Conservation (phyloP, 495 filamentous ascomycete species). For the Beverwykella pulmonaria region DNA sequence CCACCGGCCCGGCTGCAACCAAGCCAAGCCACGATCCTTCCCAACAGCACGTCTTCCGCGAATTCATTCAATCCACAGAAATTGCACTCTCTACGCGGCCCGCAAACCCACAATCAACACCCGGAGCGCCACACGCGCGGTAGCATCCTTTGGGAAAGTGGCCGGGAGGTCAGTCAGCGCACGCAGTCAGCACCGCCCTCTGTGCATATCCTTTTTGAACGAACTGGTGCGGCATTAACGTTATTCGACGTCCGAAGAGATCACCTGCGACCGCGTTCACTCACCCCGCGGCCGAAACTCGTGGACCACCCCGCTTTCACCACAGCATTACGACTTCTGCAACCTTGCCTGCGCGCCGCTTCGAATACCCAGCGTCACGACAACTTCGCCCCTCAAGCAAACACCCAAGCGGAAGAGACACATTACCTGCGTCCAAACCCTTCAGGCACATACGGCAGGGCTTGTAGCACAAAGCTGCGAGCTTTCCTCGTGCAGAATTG, state of each 20-base stretch:
- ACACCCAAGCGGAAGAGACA: too few species aligned
- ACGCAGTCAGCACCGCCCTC: background rate
- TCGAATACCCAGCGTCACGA: too few species aligned
- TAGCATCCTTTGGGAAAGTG: background rate
- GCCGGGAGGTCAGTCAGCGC: background rate
- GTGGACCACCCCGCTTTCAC: background rate
- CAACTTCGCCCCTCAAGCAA: too few species aligned
- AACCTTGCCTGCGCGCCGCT: background rate
- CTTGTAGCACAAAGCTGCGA: too few species aligned
- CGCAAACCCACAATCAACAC: background rate
- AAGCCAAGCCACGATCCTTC: too few species aligned
- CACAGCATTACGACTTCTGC: background rate
- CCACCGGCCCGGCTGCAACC: too few species aligned
- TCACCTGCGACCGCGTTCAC: background rate
- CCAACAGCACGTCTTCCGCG: too few species aligned
- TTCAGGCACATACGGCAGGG: too few species aligned
- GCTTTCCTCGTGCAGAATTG: too few species aligned
- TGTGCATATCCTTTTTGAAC: background rate
- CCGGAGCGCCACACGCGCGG: background rate
- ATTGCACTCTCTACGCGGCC: conserved; percentile 9
- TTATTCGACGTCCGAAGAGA: background rate
- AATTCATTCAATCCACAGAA: background rate
- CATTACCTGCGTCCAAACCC: too few species aligned
- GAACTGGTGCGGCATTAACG: conserved; percentile 5
- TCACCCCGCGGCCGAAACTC: background rate